These are phyloP conservation scores for Alternaria novae-zelandiae DNA, from an alignment of 2,329 filamentous ascomycete species.

Conservation along the genomic window DNA sequence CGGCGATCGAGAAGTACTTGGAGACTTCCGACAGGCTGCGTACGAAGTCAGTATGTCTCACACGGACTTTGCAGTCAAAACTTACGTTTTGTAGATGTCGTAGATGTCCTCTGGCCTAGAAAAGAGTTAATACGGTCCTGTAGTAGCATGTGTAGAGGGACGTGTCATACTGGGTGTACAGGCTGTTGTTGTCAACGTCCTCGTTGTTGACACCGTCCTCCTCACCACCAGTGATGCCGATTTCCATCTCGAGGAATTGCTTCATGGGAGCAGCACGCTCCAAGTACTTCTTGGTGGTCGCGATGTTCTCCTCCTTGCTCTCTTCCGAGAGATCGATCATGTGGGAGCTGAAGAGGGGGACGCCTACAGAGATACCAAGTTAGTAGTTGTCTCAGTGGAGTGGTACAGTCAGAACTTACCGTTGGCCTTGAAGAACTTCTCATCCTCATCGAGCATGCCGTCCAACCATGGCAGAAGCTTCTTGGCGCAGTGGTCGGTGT, in stretches of 20 bases:
- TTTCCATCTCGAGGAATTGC: slow-evolving; percentile 99
- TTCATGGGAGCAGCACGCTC: slow-evolving; percentile 92
- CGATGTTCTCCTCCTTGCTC: slow-evolving; percentile 77
- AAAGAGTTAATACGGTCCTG: not conserved
- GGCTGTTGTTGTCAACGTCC: slow-evolving; percentile 71
- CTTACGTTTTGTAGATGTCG: slow-evolving; percentile 61
- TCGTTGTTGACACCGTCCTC: slow-evolving; percentile 78
- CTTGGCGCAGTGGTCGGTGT: slow-evolving; percentile 43
- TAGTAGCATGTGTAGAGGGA: not conserved
- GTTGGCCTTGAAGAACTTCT: slow-evolving; percentile 91
- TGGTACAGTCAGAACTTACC: slow-evolving; percentile 38
- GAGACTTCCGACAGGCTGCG: slow-evolving; percentile 76
- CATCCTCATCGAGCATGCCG: slow-evolving; percentile 77
- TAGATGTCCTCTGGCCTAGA: slow-evolving; percentile 36
- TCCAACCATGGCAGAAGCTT: slow-evolving; percentile 97
- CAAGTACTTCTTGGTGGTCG: slow-evolving; percentile 77
- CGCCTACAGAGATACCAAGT: slow-evolving; percentile 79
- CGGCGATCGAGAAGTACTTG: slow-evolving; percentile 80
- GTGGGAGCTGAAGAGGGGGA: slow-evolving; percentile 69
- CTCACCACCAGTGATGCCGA: slow-evolving; percentile 85
- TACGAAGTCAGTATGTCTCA: not conserved
- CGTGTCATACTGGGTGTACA: slow-evolving; percentile 77
- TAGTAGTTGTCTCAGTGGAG: slow-evolving; percentile 51
- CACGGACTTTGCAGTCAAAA: not conserved
- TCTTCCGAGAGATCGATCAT: slow-evolving; percentile 97